phyloP scores from a whole-genome alignment of 1,284 basidiomycete genomes.

The Melampsora americana region DNA sequence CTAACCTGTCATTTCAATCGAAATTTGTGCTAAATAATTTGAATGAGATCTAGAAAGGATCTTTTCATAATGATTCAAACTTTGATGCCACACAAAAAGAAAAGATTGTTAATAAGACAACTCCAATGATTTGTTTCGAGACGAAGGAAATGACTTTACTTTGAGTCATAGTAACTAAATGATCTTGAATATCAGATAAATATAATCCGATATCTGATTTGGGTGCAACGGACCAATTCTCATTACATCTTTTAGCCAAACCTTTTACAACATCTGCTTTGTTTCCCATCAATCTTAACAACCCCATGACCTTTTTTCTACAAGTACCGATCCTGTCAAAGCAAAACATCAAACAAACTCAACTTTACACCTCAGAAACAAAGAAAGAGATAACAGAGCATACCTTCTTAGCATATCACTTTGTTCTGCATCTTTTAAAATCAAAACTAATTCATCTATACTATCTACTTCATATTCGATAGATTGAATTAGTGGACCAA shows the following conservation, averaged over 20 bases:
- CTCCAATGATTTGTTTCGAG: neutral
- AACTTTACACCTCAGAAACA: neutral
- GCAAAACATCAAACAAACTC: neutral
- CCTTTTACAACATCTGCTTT: constrained; percentile 99
- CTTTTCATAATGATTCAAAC: constrained; percentile 95
- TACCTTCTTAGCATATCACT: constrained; percentile 71
- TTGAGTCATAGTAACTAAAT: constrained; percentile 99
- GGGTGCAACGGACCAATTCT: constrained; percentile 97
- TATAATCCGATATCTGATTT: constrained; percentile 96
- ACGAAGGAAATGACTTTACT: constrained; percentile 54
- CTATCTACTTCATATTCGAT: constrained; percentile 99
- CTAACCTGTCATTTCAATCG: constrained; percentile 74
- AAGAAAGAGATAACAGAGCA: constrained; percentile 6
- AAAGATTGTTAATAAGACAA: neutral
- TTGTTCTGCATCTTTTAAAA: constrained; percentile 81
- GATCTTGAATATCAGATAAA: constrained; percentile 92
- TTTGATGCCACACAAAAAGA: neutral
- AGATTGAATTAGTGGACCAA: constrained; percentile 94
- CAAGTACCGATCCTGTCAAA: constrained; percentile 82
- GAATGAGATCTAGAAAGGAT: constrained; percentile 97
- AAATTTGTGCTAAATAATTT: constrained; percentile 98
- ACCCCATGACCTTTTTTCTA: constrained; percentile 98
- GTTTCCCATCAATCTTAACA: constrained; percentile 91
- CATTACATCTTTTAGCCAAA: constrained; percentile 90
- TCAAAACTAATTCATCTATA: constrained; percentile 95